Base-by-base conservation (phyloP, 257 asterid genomes). In the Solanum sitiens region DNA sequence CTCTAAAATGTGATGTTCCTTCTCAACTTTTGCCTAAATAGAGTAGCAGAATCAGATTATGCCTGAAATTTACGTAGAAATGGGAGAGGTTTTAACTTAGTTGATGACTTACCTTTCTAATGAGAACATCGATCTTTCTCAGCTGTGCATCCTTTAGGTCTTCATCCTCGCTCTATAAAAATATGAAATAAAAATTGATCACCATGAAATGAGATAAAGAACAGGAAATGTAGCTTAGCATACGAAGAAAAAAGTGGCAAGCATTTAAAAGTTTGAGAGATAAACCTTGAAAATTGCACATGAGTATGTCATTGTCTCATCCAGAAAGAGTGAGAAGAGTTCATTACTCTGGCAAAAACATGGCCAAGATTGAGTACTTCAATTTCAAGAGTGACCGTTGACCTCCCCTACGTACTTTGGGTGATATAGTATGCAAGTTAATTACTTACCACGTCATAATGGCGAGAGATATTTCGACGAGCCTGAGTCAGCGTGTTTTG, bases 261-360 rank as follows among this genome's bases (percentile, higher is more conserved):
- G 35, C 21, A 76, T 76, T 76, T n/a, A 15, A 8, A 44, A 3
- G 65, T 14, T 44, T 77, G 21, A 90, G 73, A 16, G 61, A 88
- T 89, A 80, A 53, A 96, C 99, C 99, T 95, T 94, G 45, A 93
- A 96, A 89, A 94, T 90, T 1, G 98, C 98, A 85, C 96, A 93
- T 12, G 99, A 97, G 88, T 95, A 95, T 61, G 94, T 92, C 99
- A 96, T 96, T 86, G 99, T 93, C 61, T 95, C 95, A 59, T 97
- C 99, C 93, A 96, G 67, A 61, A 91, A 91, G 25, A 90, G 88
- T 30, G 92, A 89, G 68, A 96, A 96, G 42, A 95, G 93, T 90
- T 95, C 94, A 76, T 96, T 96, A 91, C 99, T 94, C 65, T 56
- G 98, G 87, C 88, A 80, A 56, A 56, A 84, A 25, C 45, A 77